These are phyloP conservation scores for Monilinia vaccinii-corymbosi DNA, from an alignment of 2,329 filamentous ascomycete species.

Conservation along the genomic window DNA sequence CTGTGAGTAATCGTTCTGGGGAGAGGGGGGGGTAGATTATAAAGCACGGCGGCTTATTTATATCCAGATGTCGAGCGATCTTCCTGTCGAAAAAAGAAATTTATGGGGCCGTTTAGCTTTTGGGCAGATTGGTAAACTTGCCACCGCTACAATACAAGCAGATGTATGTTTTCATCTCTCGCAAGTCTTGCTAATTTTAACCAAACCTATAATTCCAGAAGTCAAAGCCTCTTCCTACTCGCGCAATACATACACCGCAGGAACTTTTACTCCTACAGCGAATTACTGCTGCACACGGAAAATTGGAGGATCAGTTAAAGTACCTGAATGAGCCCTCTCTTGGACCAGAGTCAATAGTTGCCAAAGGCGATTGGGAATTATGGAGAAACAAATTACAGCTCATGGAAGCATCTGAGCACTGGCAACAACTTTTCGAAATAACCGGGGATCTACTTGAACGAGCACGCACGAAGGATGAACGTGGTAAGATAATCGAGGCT, in stretches of 20 bases:
- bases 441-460: slow-evolving; percentile 22
- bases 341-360: slow-evolving; percentile 27
- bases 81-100: slow-evolving; percentile 23
- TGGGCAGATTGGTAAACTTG: slow-evolving; percentile 27
- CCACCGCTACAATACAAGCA: slow-evolving; percentile 24
- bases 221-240: slow-evolving; percentile 22
- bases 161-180: slow-evolving; percentile 17
- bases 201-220: slow-evolving; percentile 14
- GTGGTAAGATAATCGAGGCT: slow-evolving; percentile 23
- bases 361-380: slow-evolving; percentile 30
- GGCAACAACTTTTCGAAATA: slow-evolving; percentile 25
- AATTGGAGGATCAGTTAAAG: slow-evolving; percentile 22
- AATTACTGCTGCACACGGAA: slow-evolving; percentile 21
- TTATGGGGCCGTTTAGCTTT: slow-evolving; percentile 26
- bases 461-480: slow-evolving; percentile 24
- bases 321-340: slow-evolving; percentile 25
- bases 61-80: slow-evolving; percentile 19
- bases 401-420: slow-evolving; percentile 20
- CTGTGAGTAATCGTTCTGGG: slow-evolving; percentile 18
- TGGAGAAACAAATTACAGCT: slow-evolving; percentile 26
- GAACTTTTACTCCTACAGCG: slow-evolving; percentile 28
- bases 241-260: slow-evolving; percentile 30
- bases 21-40: not conserved
- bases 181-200: not conserved
- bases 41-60: slow-evolving; percentile 10